These are phyloP conservation scores for Physaria fendleri DNA, from an alignment of 345 rosid species.

Conservation along the genomic window DNA sequence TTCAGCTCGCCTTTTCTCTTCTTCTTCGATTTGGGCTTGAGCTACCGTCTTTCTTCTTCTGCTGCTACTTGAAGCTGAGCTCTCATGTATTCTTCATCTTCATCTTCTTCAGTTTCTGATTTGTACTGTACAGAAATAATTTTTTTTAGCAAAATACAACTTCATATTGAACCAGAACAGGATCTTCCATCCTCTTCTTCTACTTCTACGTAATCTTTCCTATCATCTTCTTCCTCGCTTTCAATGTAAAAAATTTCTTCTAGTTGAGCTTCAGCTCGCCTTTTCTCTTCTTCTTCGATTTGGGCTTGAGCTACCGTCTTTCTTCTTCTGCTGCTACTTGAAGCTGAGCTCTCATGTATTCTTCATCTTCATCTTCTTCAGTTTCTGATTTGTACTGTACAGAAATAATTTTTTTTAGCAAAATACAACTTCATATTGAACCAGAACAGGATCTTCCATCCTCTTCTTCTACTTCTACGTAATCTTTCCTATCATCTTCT, in stretches of 20 bases:
- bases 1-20: conserved; percentile 35
- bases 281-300: conserved; percentile 42
- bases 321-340: conserved; percentile 34
- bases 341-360: conserved; percentile 25
- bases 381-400: conserved; percentile 45
- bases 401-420: too few relatives aligned
- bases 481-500: too few relatives aligned
- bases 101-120: conserved; percentile 42
- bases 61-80: conserved; percentile 34
- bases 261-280: conserved; percentile 25
- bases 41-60: conserved; percentile 27
- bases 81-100: conserved; percentile 23
- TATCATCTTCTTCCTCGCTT: conserved; percentile 47
- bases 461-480: too few relatives aligned
- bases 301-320: conserved; percentile 25
- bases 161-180: too few relatives aligned
- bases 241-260: conserved; percentile 44
- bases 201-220: too few relatives aligned
- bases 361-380: conserved; percentile 37
- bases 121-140: conserved; percentile 38
- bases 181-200: too few relatives aligned
- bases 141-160: too few relatives aligned
- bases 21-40: conserved; percentile 35
- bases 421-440: too few relatives aligned
- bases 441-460: too few relatives aligned